These are phyloP conservation scores for Pseudogymnoascus sp. DNA, from an alignment of 2,329 filamentous ascomycete genomes.

Conservation along the genomic window DNA sequence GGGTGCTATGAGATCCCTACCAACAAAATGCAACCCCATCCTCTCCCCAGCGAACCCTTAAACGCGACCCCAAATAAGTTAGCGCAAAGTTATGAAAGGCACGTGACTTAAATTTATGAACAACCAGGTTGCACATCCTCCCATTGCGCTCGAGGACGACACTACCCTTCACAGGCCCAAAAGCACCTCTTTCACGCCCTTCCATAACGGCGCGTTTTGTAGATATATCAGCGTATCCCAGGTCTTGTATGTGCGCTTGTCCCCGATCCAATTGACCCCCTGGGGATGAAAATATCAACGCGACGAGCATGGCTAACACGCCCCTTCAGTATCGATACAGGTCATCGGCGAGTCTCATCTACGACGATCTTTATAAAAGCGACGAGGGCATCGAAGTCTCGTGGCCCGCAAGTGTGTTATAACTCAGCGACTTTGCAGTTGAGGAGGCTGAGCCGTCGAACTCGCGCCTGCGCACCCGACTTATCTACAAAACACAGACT, in stretches of 20 bases:
- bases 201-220: background rate
- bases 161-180: background rate
- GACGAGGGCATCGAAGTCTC: background rate
- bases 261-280: background rate
- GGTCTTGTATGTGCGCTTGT: background rate
- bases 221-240: background rate
- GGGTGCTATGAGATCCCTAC: background rate
- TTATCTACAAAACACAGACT: background rate
- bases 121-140: constrained; percentile 3
- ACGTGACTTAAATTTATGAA: background rate
- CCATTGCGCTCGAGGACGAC: background rate
- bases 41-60: background rate
- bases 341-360: background rate
- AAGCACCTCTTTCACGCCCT: background rate
- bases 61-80: background rate
- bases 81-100: background rate
- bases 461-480: background rate
- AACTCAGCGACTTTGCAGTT: background rate
- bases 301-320: background rate
- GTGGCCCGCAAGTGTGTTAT: background rate
- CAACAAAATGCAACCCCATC: background rate
- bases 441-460: background rate
- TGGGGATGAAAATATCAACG: background rate
- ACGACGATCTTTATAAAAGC: background rate
- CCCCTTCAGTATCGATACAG: background rate